A percentile compares a stretch with the other conserved stretches of the same genome.
phyloP scores from a whole-genome alignment of 208 protist genomes.

The Strigomonas culicis region DNA sequence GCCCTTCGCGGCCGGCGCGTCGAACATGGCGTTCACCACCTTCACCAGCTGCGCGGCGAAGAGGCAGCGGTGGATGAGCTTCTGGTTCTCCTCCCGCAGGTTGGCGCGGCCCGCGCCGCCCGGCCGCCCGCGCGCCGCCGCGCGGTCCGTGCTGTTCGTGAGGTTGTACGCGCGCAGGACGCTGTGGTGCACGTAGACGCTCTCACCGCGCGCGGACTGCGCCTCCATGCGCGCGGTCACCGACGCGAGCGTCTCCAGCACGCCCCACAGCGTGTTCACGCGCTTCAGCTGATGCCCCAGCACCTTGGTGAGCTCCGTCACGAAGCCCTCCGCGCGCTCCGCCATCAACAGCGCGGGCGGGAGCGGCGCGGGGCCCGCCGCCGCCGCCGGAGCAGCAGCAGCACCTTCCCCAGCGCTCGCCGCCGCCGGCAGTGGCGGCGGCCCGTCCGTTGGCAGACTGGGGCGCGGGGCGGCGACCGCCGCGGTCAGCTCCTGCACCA shows the following conservation, averaged over 20 bases:
- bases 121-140: no score
- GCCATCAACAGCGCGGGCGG: slow-evolving; percentile 11
- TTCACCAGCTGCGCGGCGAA: slow-evolving; percentile 58
- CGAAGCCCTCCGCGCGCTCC: slow-evolving; percentile 22
- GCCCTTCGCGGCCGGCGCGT: slow-evolving; percentile 7
- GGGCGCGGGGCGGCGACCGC: no score
- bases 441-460: no score
- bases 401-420: no score
- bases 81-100: slow-evolving; percentile 4
- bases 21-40: slow-evolving; percentile 35
- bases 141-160: background rate
- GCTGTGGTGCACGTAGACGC: background rate
- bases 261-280: slow-evolving; percentile 42
- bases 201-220: slow-evolving; percentile 4
- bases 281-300: slow-evolving; percentile 40
- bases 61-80: slow-evolving; percentile 27
- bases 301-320: slow-evolving; percentile 44
- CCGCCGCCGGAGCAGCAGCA: background rate
- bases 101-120: no score
- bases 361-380: background rate
- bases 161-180: background rate
- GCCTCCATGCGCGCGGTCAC: no score
- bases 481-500: background rate
- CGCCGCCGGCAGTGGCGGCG: no score
- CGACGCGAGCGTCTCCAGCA: slow-evolving; percentile 47